phyloP scores from a whole-genome alignment of 768 basidiomycete genomes.

The Pleurotus eryngii region DNA sequence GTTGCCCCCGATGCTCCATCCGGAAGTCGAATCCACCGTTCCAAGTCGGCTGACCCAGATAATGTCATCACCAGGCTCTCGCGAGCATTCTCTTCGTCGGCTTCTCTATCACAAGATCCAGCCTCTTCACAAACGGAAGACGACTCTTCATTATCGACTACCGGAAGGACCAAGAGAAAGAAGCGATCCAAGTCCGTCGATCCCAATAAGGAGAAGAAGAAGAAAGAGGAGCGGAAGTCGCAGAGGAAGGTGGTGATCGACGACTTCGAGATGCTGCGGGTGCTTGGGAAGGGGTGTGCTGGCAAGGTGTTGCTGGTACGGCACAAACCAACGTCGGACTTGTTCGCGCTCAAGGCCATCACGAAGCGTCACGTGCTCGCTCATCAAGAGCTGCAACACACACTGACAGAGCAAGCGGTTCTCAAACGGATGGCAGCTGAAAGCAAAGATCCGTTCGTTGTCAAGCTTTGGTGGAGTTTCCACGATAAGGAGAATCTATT shows the following conservation, averaged over 20 bases:
- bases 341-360: constrained; percentile 96
- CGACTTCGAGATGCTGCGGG: constrained; percentile 97
- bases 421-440: constrained; percentile 91
- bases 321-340: constrained; percentile 64
- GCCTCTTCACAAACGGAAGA: constrained; percentile 64
- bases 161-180: constrained; percentile 40
- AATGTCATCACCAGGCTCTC: constrained; percentile 50
- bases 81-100: constrained; percentile 54
- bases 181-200: constrained; percentile 43
- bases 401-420: constrained; percentile 93
- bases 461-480: constrained; percentile 96
- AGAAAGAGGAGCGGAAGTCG: constrained; percentile 46
- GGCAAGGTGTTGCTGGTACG: constrained; percentile 93
- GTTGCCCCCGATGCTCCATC: constrained; percentile 29
- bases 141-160: constrained; percentile 69
- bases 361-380: constrained; percentile 96
- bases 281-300: constrained; percentile 95
- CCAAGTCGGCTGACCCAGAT: constrained; percentile 80
- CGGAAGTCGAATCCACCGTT: constrained; percentile 57
- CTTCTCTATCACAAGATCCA: constrained; percentile 40
- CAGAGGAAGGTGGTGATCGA: constrained; percentile 77
- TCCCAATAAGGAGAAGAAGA: constrained; percentile 47
- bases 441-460: constrained; percentile 88
- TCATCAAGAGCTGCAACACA: constrained; percentile 95
- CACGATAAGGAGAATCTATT: constrained; percentile 97